Base-by-base conservation (phyloP, 305 asterid genomes). In the Fraxinus velutina region DNA sequence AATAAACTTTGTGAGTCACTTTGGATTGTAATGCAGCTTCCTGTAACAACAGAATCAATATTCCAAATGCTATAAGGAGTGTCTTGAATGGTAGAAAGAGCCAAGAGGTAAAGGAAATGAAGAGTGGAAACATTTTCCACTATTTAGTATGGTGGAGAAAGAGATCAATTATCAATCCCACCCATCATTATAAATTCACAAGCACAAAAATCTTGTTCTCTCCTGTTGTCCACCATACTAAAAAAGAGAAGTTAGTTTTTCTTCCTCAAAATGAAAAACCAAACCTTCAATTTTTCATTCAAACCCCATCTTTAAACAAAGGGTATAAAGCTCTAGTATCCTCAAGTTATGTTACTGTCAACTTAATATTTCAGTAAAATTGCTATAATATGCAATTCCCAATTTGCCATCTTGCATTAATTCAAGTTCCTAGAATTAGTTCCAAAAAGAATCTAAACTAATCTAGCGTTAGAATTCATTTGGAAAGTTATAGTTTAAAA, bases 1-100 rank as follows among this genome's bases (percentile, higher is more conserved):
- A 77, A 81, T 81, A 96, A 72, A 94, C 99, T 85, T 94, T 92
- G 89, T 84, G 82, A 3, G 99, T 96, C 81, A 94, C 98, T 87
- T 93, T 93, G 7, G 98, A 84, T 80, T 96, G 99, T 87, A 91
- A 21, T 21, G 92, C 50, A 30, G 90, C 88, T 84, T 75, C 93
- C 97, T 93, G 91, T n/a, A 82, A 64, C 75, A 78, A 82, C 60
- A 78, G 60, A 83, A 80, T 36, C 3, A 15, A 55, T 13, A 68
- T 42, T 13, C 27, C 12, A 68, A 22, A 33, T 68, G 34, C 73
- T 57, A 34, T 6, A 34, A 13, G 37, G 44, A 73, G 27, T 22
- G 6, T 42, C 50, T 5, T 75, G 42, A 62, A 37, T 75, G 32
- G 70, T 22, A 82, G 50, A 62, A 39, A 39, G 50, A 2, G 50